Base-by-base conservation (phyloP, 352 stramenopile genomes). In the Phytopythium kandeliae region DNA sequence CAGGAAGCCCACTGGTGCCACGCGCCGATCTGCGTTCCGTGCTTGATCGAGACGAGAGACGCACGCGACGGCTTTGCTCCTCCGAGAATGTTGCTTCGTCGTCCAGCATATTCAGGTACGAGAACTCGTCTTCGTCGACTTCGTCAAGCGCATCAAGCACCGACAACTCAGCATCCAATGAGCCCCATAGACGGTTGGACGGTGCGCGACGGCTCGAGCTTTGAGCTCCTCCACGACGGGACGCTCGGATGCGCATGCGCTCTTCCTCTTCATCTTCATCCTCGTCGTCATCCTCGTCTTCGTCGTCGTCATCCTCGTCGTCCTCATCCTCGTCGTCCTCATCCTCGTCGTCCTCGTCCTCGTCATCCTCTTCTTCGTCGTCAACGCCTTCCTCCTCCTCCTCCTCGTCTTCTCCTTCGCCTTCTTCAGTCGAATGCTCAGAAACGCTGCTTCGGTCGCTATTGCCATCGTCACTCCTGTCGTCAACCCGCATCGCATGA, bases 71-170 rank as follows among this genome's bases (percentile, higher is more conserved):
- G 26, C 49, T 67, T 55, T 84, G 75, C 45, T 88, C 77, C 37
- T 86, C 74, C 0, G 62, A 47, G 53, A 81, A 85, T 15, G 68
- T 48, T 6, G 60, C 57, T 48, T 94, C 84, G 26, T 90, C 79
- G 15, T 90, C 76, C 5, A 92, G 46, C 48, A 90, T 69, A 43
- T 74, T 78, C n/a, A 86, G 52, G 50, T 90, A 90, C 19, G 77
- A 92, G 47, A 87, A 92, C 33, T 92, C 78, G 15, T 92, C 78
- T 67, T 92, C 81, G 41, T 92, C 78, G 13, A 88, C 78, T 60
- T 92, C 81, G 45, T 92, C 81, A 22, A 86, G 62, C 10, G 71
- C 81, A 62, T 92, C 81, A n/a, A 86, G 55, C 21, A 78, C 70
- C 10, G 76, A 82, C 42, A 86, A 55, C 41, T 91, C 84, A 2